A percentile compares a stretch with the other conserved stretches of the same genome.
Conservation (phyloP, 305 asterid species). For the Fraxinus angustifolia region DNA sequence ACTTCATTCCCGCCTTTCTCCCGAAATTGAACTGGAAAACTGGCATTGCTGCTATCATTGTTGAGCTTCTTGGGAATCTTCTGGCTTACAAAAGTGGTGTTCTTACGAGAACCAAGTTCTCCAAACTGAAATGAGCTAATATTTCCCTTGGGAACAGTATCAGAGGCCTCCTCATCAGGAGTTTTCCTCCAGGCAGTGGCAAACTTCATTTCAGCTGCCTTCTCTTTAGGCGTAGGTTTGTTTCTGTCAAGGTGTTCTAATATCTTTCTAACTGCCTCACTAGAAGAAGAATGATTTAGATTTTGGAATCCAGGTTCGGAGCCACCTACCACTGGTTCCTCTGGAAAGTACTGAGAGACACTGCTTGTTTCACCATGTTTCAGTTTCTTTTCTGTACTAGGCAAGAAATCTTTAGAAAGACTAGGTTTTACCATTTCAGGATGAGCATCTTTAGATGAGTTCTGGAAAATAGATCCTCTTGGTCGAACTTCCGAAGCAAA, state of each 20-base stretch:
- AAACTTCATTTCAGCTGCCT: slow-evolving; percentile 62
- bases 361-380: slow-evolving; percentile 54
- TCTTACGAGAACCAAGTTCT: slow-evolving; percentile 36
- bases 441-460: slow-evolving; percentile 43
- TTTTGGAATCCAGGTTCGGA: slow-evolving; percentile 29
- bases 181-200: slow-evolving; percentile 59
- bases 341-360: slow-evolving; percentile 38
- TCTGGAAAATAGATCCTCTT: slow-evolving; percentile 57
- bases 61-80: slow-evolving; percentile 28
- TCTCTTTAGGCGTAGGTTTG: slow-evolving; percentile 78
- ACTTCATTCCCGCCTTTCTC: slow-evolving; percentile 33
- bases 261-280: slow-evolving; percentile 50
- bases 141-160: slow-evolving; percentile 32
- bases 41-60: slow-evolving; percentile 33
- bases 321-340: slow-evolving; percentile 24
- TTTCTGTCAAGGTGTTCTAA: slow-evolving; percentile 68
- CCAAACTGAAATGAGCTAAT: slow-evolving; percentile 27
- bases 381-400: slow-evolving; percentile 35
- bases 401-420: slow-evolving; percentile 44
- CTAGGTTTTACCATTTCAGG: slow-evolving; percentile 31
- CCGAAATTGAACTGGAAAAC: slow-evolving; percentile 23
- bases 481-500: slow-evolving; percentile 69
- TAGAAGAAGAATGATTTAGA: slow-evolving; percentile 30
- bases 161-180: slow-evolving; percentile 37
- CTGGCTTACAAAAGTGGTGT: slow-evolving; percentile 27